Conservation (phyloP, 805 yeast species). For the Starmerella apis region DNA sequence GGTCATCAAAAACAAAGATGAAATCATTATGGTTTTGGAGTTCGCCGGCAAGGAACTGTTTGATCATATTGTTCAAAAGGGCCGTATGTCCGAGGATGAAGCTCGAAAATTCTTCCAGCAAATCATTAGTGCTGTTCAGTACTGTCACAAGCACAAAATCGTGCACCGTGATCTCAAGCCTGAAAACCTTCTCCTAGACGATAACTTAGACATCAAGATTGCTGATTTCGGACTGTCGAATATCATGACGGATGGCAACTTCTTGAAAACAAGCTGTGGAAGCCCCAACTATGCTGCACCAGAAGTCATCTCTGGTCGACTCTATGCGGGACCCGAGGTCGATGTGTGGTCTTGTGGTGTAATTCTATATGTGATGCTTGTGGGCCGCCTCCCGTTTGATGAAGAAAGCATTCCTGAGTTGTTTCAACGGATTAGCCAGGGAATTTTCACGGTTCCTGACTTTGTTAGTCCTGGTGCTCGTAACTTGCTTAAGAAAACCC, state of each 20-base stretch:
- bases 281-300: conserved; percentile 98
- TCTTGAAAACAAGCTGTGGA: conserved; percentile 88
- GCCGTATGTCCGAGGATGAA: conserved; percentile 83
- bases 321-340: conserved; percentile 96
- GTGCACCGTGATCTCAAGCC: conserved; percentile 96
- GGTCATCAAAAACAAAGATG: conserved; percentile 89
- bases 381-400: conserved; percentile 92
- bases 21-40: conserved; percentile 94
- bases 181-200: conserved; percentile 81
- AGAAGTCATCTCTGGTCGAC: conserved; percentile 86
- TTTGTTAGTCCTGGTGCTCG: conserved; percentile 80
- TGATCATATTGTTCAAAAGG: conserved; percentile 89
- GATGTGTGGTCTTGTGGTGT: conserved; percentile 98
- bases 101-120: conserved; percentile 93
- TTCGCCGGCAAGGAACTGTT: conserved; percentile 93
- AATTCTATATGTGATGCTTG: conserved; percentile 85
- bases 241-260: conserved; percentile 96
- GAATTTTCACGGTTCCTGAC: conserved; percentile 83
- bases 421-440: conserved; percentile 84
- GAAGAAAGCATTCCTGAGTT: conserved; percentile 92
- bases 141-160: conserved; percentile 91
- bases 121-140: conserved; percentile 90
- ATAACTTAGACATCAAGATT: conserved; percentile 80
- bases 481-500: conserved; percentile 71
- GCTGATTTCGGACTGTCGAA: conserved; percentile 93